phyloP scores from a whole-genome alignment of 352 stramenopile genomes.

The Globisporangium polare region DNA sequence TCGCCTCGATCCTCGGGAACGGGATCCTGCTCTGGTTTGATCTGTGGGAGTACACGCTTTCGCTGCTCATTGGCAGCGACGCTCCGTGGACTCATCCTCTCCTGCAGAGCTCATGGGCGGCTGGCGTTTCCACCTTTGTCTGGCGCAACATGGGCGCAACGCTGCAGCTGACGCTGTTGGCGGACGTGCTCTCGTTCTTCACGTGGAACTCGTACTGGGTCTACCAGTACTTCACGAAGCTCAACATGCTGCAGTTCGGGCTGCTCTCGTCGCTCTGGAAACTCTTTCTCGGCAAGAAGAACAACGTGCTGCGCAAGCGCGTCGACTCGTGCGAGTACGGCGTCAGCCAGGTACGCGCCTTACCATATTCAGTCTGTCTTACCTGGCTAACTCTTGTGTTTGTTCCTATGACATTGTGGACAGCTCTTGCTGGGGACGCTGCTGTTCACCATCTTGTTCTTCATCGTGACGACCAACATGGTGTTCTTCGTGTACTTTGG shows the following conservation, averaged over 20 bases:
- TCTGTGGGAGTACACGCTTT: constrained; percentile 62
- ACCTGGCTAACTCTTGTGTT: too few relatives aligned
- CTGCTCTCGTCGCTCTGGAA: constrained; percentile 88
- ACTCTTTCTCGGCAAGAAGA: constrained; percentile 94
- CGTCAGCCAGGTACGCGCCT: constrained; percentile 62
- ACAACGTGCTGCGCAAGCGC: constrained; percentile 89
- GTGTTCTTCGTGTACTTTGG: constrained; percentile 94
- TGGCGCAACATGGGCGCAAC: constrained; percentile 50
- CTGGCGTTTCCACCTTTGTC: neutral
- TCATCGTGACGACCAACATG: constrained; percentile 92
- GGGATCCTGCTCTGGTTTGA: constrained; percentile 79
- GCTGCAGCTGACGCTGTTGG: constrained; percentile 61
- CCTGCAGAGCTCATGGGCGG: neutral
- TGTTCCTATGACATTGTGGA: neutral
- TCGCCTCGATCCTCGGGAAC: constrained; percentile 86
- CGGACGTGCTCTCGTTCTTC: constrained; percentile 67
- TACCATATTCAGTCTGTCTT: neutral
- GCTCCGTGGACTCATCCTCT: neutral
- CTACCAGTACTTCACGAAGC: constrained; percentile 81
- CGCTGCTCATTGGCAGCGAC: constrained; percentile 13
- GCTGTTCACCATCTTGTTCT: constrained; percentile 90
- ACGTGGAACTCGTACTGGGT: constrained; percentile 89
- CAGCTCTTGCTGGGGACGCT: constrained; percentile 91
- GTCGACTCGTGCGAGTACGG: constrained; percentile 95
- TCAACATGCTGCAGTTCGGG: constrained; percentile 79